These are phyloP conservation scores for Umbelopsis isabellina DNA, from an alignment of 192 early-diverging fungal species.

Conservation along the genomic window DNA sequence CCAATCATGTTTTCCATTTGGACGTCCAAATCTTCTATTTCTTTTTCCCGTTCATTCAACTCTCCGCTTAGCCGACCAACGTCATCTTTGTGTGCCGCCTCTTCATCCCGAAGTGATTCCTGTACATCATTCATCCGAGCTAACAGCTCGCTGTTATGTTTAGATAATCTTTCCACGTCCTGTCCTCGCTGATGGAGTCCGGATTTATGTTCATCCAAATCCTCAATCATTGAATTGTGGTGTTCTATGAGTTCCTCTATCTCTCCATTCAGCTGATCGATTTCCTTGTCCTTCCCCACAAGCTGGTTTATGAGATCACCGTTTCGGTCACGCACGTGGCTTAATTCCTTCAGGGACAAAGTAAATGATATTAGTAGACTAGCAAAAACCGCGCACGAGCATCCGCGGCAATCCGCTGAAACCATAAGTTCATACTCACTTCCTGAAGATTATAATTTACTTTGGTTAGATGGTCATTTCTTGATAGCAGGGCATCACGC, in stretches of 20 bases:
- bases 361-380: not conserved
- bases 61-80: slow-evolving; percentile 24
- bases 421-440: not conserved
- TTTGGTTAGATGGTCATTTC: slow-evolving; percentile 11
- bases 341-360: slow-evolving; percentile 10
- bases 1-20: slow-evolving; percentile 35
- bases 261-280: slow-evolving; percentile 35
- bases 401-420: not conserved
- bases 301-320: slow-evolving; percentile 46
- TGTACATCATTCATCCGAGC: slow-evolving; percentile 21
- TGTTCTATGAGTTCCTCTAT: slow-evolving; percentile 40
- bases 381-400: not conserved
- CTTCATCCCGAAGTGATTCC: slow-evolving; percentile 16
- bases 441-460: slow-evolving; percentile 17
- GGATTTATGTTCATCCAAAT: slow-evolving; percentile 22
- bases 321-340: slow-evolving; percentile 38
- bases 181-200: slow-evolving; percentile 10
- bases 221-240: slow-evolving; percentile 31
- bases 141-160: slow-evolving; percentile 25
- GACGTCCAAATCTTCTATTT: slow-evolving; percentile 30
- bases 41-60: slow-evolving; percentile 37
- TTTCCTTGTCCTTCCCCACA: slow-evolving; percentile 44
- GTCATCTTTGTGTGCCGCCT: slow-evolving; percentile 28
- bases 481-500: slow-evolving; percentile 9
- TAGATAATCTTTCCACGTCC: not conserved